These are phyloP conservation scores for Tetraselmis striata DNA, from an alignment of 139 green algal species.

Conservation along the genomic window DNA sequence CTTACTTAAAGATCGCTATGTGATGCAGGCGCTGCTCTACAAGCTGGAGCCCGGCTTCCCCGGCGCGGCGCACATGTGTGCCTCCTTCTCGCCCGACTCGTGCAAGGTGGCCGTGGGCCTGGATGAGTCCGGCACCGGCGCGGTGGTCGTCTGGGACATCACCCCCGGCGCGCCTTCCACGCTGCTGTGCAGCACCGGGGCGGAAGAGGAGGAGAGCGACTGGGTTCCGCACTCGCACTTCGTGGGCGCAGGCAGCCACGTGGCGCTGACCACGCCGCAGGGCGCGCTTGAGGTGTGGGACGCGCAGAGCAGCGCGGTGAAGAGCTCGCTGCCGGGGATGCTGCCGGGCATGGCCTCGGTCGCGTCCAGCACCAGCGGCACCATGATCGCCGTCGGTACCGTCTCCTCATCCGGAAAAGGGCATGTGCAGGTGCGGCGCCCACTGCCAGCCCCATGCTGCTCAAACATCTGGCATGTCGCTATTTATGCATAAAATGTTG, in stretches of 20 bases:
- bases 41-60: background rate
- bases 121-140: background rate
- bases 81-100: background rate
- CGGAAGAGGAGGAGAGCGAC: background rate
- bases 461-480: too few species aligned
- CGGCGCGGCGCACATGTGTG: background rate
- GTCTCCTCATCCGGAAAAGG: too few species aligned
- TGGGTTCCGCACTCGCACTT: background rate
- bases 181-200: background rate
- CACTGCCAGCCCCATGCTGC: too few species aligned
- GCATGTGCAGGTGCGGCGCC: too few species aligned
- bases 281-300: background rate
- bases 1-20: too few species aligned
- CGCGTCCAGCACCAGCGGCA: background rate
- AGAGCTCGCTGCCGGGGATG: background rate
- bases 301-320: background rate
- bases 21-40: background rate
- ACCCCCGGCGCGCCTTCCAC: background rate
- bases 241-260: background rate
- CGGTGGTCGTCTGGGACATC: background rate
- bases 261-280: background rate
- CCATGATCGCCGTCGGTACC: background rate
- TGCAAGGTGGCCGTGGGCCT: background rate
- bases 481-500: too few species aligned
- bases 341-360: background rate